Evolutionary conservation across 495 filamentous ascomycete species (phyloP), one percentile per base, ranked within the genome.

Genomic region (Penicillium atrosanguineum): DNA sequence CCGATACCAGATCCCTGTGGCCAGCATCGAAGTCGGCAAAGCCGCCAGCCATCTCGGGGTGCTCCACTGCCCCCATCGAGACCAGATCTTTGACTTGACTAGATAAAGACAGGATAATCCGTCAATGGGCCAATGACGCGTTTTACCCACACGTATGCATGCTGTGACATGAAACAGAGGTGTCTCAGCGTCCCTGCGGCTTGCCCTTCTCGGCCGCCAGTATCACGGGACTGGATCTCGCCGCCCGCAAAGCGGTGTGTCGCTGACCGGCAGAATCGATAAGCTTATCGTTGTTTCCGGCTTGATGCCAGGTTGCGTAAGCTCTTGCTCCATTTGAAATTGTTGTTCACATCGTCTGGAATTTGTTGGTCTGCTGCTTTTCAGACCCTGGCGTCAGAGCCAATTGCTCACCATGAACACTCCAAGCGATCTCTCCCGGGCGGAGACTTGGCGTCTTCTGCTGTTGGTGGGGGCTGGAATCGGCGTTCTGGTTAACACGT

Each of bases 401-500:
- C 36, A 46, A 46, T 49, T 47, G 48, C 48, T 42, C 55, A 49
- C n/a, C 45, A 84, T 83, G 78, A 63, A 64, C 50, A 55, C 46
- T 44, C 44, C 68, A 46, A 66, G 56, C 20, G 64, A 63, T 26
- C 86, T 96, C 52, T 86, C 82, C 49, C 70, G 72, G 48, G 74
- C 80, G 41, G 92, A 97, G 76, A 78, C 80, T 28, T 79, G 86
- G 68, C 82, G 78, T 64, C 85, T 97, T 44, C 64, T 87, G 49
- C 64, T 83, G 8, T 78, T 97, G 36, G 80, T 82, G 44, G 78
- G 82, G 51, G 83, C 83, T 38, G 93, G 87, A 67, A 62, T 88
- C 53, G 85, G 80, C 53, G 75, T 97, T 53, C 78, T 97, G 47
- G 77, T 82, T 50, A 91, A 92, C 72, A 91, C 91, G 42, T 88